Percentiles rank a stretch among this genome's conserved stretches.
Conservation (phyloP, 306 rosid species). For the Hippophae rhamnoides region DNA sequence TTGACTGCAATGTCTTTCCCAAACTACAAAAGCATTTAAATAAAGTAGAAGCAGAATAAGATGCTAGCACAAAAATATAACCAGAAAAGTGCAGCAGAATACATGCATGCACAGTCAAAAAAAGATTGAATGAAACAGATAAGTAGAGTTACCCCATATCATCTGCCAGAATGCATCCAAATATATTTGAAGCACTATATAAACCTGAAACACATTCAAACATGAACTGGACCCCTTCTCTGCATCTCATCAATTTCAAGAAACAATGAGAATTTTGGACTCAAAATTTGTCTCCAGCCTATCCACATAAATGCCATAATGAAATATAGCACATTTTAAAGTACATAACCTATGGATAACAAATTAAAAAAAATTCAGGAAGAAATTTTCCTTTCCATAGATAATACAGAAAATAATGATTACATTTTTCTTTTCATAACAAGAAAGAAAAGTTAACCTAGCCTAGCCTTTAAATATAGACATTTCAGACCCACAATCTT, state of each 20-base stretch:
- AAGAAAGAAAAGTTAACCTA: background rate
- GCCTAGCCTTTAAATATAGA: no score
- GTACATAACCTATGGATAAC: no score
- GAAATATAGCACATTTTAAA: no score
- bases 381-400: no score
- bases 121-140: constrained; percentile 5
- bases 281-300: background rate
- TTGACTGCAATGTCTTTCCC: constrained; percentile 98
- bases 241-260: constrained; percentile 34
- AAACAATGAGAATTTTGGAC: constrained; percentile 1
- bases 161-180: constrained; percentile 96
- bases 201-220: constrained; percentile 84
- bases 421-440: background rate
- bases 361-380: no score
- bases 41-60: constrained; percentile 9
- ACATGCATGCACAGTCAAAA: background rate
- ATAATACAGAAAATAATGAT: no score
- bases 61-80: background rate
- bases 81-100: background rate
- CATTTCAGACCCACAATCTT: no score
- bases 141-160: constrained; percentile 73
- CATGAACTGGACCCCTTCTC: constrained; percentile 98
- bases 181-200: constrained; percentile 39
- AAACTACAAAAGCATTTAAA: constrained; percentile 43
- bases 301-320: no score